Evolutionary conservation across 116 monocot species (phyloP).

Genomic region (Dioscorea cayenensis): DNA sequence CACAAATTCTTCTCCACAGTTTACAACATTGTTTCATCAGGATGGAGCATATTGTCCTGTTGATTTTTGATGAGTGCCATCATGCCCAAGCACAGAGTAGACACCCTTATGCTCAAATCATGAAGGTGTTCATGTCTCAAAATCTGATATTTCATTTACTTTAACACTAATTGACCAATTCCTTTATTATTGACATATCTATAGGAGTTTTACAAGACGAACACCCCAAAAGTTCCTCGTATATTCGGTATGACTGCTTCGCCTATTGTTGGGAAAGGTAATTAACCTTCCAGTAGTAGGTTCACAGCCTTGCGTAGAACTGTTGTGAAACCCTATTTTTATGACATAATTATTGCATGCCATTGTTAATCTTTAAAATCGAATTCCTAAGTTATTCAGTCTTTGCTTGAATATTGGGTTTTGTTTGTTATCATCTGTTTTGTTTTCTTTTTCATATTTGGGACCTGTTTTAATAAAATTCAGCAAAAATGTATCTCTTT

Average conservation of each 20-base stretch:
- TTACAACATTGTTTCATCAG: constrained; percentile 78
- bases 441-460: too few relatives aligned
- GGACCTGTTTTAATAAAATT: too few relatives aligned
- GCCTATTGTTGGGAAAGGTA: constrained; percentile 94
- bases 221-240: constrained; percentile 36
- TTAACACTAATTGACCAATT: neutral
- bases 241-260: constrained; percentile 99
- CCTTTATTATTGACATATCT: neutral
- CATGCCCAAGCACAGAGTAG: constrained; percentile 82
- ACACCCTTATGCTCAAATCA: constrained; percentile 96
- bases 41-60: constrained; percentile 75
- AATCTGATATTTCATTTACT: neutral
- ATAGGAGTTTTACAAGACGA: constrained; percentile 72
- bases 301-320: neutral
- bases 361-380: neutral
- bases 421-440: too few relatives aligned
- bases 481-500: too few relatives aligned
- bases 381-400: too few relatives aligned
- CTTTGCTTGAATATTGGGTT: too few relatives aligned
- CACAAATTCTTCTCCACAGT: constrained; percentile 72
- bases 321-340: neutral
- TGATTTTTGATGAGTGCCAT: constrained; percentile 97
- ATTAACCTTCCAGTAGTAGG: neutral
- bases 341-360: neutral
- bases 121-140: constrained; percentile 55